Conservation (phyloP, 1,284 basidiomycete species). For the Phellinidium pouzarii region DNA sequence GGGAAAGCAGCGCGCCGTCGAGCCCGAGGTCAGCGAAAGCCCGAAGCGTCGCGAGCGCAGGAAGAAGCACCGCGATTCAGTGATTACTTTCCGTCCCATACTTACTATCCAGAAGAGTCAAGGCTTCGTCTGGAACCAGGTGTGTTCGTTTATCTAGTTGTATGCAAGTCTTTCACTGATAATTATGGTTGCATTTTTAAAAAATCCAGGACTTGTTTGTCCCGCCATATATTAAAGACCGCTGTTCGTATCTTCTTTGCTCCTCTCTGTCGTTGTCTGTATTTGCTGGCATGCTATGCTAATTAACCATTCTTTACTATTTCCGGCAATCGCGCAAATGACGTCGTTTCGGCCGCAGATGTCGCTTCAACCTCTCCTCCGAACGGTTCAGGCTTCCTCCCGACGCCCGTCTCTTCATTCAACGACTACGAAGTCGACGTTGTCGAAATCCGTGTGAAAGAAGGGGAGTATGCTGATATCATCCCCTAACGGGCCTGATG, state of each 20-base stretch:
- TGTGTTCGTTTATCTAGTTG: conserved; percentile 27
- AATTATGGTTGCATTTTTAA: conserved; percentile 9
- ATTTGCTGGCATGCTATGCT: conserved; percentile 19
- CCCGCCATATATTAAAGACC: conserved; percentile 78
- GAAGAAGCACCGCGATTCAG: conserved; percentile 50
- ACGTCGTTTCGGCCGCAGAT: conserved; percentile 37
- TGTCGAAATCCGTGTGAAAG: conserved; percentile 74
- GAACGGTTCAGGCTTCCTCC: conserved; percentile 54
- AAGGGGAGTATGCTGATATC: conserved; percentile 67
- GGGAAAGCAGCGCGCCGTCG: conserved; percentile 70
- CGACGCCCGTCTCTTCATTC: conserved; percentile 60
- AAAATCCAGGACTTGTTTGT: conserved; percentile 66
- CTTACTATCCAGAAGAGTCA: conserved; percentile 77
- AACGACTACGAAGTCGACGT: conserved; percentile 74
- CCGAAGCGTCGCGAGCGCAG: conserved; percentile 39
- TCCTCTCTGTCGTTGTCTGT: conserved; percentile 15
- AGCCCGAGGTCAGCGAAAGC: conserved; percentile 38
- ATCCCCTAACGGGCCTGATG: conserved; percentile 42
- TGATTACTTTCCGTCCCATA: conserved; percentile 65
- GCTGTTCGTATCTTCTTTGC: conserved; percentile 52
- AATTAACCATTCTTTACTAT: conserved; percentile 17
- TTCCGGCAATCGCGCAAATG: conserved; percentile 13
- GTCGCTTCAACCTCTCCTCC: conserved; percentile 77
- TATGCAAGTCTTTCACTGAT: conserved; percentile 11
- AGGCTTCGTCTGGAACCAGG: conserved; percentile 87